These are phyloP conservation scores for Mucor circinelloides DNA, from an alignment of 371 early-diverging fungal genomes.

Conservation along the genomic window DNA sequence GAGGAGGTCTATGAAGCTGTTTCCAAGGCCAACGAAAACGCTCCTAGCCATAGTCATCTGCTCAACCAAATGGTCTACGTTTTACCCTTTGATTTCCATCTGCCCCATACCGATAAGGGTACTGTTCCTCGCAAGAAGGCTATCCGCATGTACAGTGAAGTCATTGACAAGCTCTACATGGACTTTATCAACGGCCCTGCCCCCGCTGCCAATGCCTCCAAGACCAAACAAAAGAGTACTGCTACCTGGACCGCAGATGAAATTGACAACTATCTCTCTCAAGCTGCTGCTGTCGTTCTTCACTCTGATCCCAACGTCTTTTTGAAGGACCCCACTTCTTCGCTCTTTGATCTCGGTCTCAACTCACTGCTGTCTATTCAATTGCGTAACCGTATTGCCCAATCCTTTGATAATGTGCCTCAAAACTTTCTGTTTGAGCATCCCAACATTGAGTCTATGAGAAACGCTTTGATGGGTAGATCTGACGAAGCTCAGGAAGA, in stretches of 20 bases:
- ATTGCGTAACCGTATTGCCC: slow-evolving; percentile 24
- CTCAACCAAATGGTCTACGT: slow-evolving; percentile 34
- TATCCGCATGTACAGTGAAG: slow-evolving; percentile 9
- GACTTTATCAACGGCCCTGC: slow-evolving; percentile 22
- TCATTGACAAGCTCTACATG: slow-evolving; percentile 33
- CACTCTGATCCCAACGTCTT: not conserved
- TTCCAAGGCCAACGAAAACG: slow-evolving; percentile 36
- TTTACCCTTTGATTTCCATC: slow-evolving; percentile 5
- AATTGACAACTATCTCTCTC: slow-evolving; percentile 2
- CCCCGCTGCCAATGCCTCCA: not conserved
- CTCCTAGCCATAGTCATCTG: slow-evolving; percentile 39
- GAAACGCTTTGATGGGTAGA: not conserved
- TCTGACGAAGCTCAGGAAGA: not conserved
- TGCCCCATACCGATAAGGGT: slow-evolving; percentile 24
- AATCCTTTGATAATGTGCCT: slow-evolving; percentile 24
- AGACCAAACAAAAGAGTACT: not conserved
- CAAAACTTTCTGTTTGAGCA: slow-evolving; percentile 42
- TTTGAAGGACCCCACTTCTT: slow-evolving; percentile 6
- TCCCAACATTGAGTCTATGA: slow-evolving; percentile 26
- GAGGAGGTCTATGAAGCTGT: slow-evolving; percentile 29
- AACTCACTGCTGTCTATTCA: slow-evolving; percentile 28
- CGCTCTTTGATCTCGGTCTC: slow-evolving; percentile 33
- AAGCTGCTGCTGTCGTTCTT: slow-evolving; percentile 11
- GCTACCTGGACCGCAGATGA: slow-evolving; percentile 14
- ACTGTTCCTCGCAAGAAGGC: slow-evolving; percentile 24